Percentiles rank a stretch among this genome's conserved stretches.
phyloP scores from a whole-genome alignment of 306 rosid genomes.

The Adenanthera pavonina region DNA sequence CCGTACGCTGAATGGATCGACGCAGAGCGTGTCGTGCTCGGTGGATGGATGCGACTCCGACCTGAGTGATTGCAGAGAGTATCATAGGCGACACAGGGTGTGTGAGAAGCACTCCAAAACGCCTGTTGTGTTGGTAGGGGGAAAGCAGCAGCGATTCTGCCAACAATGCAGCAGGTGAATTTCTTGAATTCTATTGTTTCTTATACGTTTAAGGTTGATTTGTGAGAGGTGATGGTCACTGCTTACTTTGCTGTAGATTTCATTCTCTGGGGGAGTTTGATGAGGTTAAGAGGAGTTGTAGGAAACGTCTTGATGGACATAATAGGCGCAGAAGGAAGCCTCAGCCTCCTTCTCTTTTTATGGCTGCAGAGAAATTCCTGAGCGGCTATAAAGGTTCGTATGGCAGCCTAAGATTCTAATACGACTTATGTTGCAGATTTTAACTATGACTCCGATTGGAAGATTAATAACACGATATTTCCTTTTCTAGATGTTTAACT shows the following conservation, averaged over 20 bases:
- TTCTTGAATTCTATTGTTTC: conserved; percentile 8
- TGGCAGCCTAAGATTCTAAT: conserved; percentile 7
- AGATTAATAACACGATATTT: not conserved
- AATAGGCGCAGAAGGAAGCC: conserved; percentile 85
- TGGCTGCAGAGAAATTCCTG: conserved; percentile 54
- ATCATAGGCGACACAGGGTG: conserved; percentile 81
- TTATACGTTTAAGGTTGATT: not conserved
- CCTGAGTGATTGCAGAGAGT: conserved; percentile 84
- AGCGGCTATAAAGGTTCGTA: conserved; percentile 61
- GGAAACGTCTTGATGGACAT: conserved; percentile 89
- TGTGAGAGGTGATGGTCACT: not conserved
- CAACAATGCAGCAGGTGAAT: conserved; percentile 94
- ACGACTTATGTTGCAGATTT: not conserved
- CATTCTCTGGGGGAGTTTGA: conserved; percentile 88
- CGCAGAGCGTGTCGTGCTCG: conserved; percentile 59
- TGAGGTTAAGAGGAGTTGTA: conserved; percentile 85
- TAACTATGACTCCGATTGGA: conserved; percentile 18
- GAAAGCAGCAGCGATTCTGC: conserved; percentile 83
- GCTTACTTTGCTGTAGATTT: conserved; percentile 61
- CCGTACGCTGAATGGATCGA: conserved; percentile 52
- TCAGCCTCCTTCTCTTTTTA: conserved; percentile 66
- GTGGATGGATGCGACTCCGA: conserved; percentile 85
- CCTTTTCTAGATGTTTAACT: conserved; percentile 11
- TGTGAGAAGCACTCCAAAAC: conserved; percentile 88
- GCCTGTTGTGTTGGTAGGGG: conserved; percentile 68